Percentiles rank a stretch among this genome's conserved stretches.
Evolutionary conservation across 1,284 basidiomycete genomes (phyloP).

Genomic region (Ceratobasidium papillatum): DNA sequence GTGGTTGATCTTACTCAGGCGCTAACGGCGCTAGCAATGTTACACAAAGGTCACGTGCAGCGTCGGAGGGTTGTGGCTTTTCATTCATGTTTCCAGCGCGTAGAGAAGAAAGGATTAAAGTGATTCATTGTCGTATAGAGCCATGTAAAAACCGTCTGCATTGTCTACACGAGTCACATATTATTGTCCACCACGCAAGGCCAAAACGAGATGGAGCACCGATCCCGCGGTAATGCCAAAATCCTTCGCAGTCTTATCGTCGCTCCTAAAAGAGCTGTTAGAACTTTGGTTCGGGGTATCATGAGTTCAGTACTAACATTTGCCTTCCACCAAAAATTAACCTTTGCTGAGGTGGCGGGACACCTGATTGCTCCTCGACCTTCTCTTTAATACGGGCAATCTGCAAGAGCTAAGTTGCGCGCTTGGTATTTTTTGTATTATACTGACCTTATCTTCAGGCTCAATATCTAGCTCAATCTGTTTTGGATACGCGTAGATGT

Average conservation of each 20-base stretch:
- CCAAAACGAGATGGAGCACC: conserved; percentile 91
- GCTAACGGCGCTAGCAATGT: background rate
- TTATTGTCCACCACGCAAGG: conserved; percentile 79
- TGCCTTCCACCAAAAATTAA: conserved; percentile 95
- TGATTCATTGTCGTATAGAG: background rate
- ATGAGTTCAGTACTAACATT: conserved; percentile 70
- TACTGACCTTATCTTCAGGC: conserved; percentile 81
- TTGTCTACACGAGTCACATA: background rate
- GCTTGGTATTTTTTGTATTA: background rate
- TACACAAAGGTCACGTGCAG: conserved; percentile 11
- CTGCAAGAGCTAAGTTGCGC: conserved; percentile 56
- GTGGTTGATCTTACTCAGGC: background rate
- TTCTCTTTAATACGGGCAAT: conserved; percentile 97
- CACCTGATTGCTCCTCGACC: conserved; percentile 98
- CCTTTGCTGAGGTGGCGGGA: conserved; percentile 96
- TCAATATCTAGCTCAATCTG: conserved; percentile 98
- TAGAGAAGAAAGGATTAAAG: background rate
- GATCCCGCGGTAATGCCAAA: conserved; percentile 84
- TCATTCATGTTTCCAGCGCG: background rate
- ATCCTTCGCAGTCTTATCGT: conserved; percentile 88
- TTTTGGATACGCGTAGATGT: conserved; percentile 9
- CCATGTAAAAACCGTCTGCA: background rate
- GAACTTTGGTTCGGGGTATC: background rate
- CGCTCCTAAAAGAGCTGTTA: conserved; percentile 56
- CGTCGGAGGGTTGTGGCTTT: conserved; percentile 29